Base-by-base conservation (phyloP, 2,329 filamentous ascomycete species). In the Penicillium frequentans region DNA sequence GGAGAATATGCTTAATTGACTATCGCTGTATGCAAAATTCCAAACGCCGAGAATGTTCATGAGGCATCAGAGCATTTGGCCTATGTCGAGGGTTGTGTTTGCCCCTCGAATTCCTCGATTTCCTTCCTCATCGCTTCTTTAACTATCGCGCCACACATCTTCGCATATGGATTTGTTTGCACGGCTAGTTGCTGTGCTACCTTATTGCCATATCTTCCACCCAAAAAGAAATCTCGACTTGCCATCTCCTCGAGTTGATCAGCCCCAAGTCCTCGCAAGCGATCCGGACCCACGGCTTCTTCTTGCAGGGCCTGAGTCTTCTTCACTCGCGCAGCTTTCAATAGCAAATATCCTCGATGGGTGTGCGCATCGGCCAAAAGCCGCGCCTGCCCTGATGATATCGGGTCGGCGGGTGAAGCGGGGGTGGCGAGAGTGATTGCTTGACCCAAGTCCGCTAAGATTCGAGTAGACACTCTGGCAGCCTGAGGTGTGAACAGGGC, bases 81-180 rank as follows among this genome's bases (percentile, higher is more conserved):
- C 11, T 42, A 42, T 42, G 10, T 14, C 19, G 19, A 42, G 19
- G 19, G 19, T 23, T 19, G 19, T 13, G 5, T 21, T 42, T 23
- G 11, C 19, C 39, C 39, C 19, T 42, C 39, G 19, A 79, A 74
- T 71, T 86, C 84, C 69, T 83, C 19, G 19, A 79, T 74, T 71
- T 86, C 84, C 69, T 83, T 82, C 64, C 71, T 78, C 73, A 86
- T 73, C 14, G 84, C 84, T 70, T 86, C 82, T 73, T 81, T 82
- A 11, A 86, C 84, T 68, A 86, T 86, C 1, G 78, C 82, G 5
- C 84, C 84, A 70, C 84, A 86, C 74, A 86, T 80, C 72, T 85
- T 86, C 31, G 83, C 83, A 72, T 86, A 85, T 29, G 84, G 84
- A 73, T 86, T 86, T 48, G 83, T 85, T 69, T 81, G 76, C 16